These are phyloP conservation scores for Protomyces arabidopsidicola DNA, from an alignment of 1,139 yeast genomes.

Conservation along the genomic window DNA sequence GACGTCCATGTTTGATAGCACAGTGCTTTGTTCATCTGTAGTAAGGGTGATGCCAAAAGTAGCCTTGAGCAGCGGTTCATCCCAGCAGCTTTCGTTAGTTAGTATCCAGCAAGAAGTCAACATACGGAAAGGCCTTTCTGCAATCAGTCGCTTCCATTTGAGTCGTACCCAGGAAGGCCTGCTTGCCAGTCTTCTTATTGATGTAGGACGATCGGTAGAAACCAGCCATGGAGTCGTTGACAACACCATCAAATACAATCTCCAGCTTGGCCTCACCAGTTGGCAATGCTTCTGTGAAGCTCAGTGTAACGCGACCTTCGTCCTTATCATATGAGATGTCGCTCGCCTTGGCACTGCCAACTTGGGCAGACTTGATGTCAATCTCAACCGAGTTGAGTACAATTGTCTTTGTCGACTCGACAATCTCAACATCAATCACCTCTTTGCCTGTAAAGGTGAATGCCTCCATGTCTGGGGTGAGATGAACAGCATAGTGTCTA, in stretches of 20 bases:
- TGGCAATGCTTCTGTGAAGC: conserved; percentile 44
- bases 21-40: conserved; percentile 55
- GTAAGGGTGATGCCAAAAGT: conserved; percentile 61
- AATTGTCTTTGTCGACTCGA: conserved; percentile 51
- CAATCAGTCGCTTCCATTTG: conserved; percentile 87
- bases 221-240: conserved; percentile 68
- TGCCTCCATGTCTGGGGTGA: conserved; percentile 68
- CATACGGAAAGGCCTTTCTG: conserved; percentile 67
- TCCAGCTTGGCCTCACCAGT: conserved; percentile 48
- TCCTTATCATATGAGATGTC: conserved; percentile 47
- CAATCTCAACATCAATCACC: conserved; percentile 50
- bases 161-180: conserved; percentile 66
- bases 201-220: conserved; percentile 74
- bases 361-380: conserved; percentile 39
- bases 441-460: conserved; percentile 68
- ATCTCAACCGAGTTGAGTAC: conserved; percentile 62
- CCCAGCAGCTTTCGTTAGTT: conserved; percentile 44
- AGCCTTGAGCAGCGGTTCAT: conserved; percentile 70
- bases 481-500: conserved; percentile 57
- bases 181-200: conserved; percentile 51
- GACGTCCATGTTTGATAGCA: conserved; percentile 59
- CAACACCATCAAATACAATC: conserved; percentile 61
- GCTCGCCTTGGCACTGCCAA: conserved; percentile 31
- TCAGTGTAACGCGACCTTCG: conserved; percentile 59
- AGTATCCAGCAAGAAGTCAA: no score